Evolutionary conservation across 805 yeast genomes (phyloP), one percentile per base, ranked within the genome.

Genomic region (Zygoascus tannicola): DNA sequence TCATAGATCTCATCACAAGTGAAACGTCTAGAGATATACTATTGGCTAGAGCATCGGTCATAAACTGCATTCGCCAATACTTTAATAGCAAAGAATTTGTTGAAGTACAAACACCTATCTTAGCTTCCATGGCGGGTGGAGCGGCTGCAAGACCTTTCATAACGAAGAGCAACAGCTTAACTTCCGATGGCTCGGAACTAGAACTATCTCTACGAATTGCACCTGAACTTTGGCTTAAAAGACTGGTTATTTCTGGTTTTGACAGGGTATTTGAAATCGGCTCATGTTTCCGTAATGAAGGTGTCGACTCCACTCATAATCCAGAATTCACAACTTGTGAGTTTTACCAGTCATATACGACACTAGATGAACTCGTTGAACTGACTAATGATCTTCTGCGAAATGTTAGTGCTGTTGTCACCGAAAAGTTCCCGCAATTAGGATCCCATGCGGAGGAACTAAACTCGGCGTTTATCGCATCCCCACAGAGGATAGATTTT

Each of bases 291-390:
- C 70, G 98, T 54, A 92, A 92, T 56, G 98, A 92, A 64, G 95
- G 97, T 4, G 71, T 90, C 22, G 98, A 90, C 59, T 70, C 82
- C 1, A 84, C 95, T 0, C 98, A 90, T 60, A 92, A 90, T 62
- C 95, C 96, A 0, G 98, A 90, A 57, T 90, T 88, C 59, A 81
- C 95, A 1, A 76, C 86, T 2, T 79, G 95, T 58, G 98, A 90
- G 59, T 84, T 86, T 54, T 90, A 90, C 59, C 83, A 81, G 54
- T 71, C 84, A 0, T 87, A 73, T 56, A 76, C 81, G 0, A 68
- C 74, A 7, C 64, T 92, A 50, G 73, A 75, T 0, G 83, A 83
- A 22, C 65, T 90, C 46, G 82, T 86, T 72, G 46, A 44, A 0
- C 53, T 80, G 28, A 80, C 94, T 1, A 82, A 85, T 54, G 63